Conservation (phyloP, 176 grass and related monocot species). For the Bolboschoenus planiculmis region DNA sequence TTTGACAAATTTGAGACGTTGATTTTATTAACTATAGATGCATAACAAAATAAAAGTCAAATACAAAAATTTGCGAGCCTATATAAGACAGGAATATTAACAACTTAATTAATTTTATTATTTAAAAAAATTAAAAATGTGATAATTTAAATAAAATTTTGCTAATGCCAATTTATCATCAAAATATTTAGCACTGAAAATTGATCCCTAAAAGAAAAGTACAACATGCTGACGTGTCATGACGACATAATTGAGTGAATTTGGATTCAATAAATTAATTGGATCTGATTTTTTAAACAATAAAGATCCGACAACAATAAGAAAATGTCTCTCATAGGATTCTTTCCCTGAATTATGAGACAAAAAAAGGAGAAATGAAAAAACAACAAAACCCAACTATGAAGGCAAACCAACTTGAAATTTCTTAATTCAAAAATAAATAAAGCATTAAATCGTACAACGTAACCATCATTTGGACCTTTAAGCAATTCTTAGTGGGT, state of each 20-base stretch:
- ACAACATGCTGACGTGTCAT: not conserved
- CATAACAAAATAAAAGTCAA: not conserved
- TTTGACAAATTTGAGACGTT: not conserved
- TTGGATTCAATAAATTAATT: not conserved
- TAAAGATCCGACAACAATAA: not conserved
- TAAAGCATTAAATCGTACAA: conserved; percentile 47
- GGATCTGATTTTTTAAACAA: not conserved
- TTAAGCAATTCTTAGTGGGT: conserved; percentile 37
- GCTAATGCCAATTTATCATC: not conserved
- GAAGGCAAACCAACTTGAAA: conserved; percentile 10
- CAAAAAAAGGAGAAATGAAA: not conserved
- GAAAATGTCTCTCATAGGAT: not conserved
- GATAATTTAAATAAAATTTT: not conserved
- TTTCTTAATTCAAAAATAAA: conserved; percentile 16
- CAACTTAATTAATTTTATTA: too few species aligned
- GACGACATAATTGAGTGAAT: not conserved
- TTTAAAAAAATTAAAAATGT: not conserved
- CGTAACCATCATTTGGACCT: conserved; percentile 32
- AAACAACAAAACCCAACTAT: conserved; percentile 12
- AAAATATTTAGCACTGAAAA: not conserved
- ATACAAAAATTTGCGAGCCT: not conserved
- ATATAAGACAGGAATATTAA: not conserved
- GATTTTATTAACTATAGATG: not conserved
- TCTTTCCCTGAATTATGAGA: conserved; percentile 7
- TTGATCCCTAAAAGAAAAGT: not conserved